These are phyloP conservation scores for Lentinula guzmanii DNA, from an alignment of 768 basidiomycete species.

Conservation along the genomic window DNA sequence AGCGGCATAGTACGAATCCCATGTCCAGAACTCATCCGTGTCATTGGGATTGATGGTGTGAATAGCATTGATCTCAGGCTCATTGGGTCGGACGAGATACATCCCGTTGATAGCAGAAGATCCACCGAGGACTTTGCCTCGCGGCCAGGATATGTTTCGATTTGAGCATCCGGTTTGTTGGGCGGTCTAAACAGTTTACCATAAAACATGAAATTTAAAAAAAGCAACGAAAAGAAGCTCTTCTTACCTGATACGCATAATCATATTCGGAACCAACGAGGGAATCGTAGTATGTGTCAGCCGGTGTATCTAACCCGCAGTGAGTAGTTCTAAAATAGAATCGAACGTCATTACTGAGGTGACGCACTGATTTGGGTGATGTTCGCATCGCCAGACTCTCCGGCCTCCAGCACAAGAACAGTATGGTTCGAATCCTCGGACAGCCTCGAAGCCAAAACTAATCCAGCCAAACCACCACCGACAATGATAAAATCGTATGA, in stretches of 20 bases:
- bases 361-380: constrained; percentile 2
- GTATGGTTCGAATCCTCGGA: constrained; percentile 1
- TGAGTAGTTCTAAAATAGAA: background rate
- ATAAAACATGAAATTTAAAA: too few species aligned
- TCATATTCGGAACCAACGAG: constrained; percentile 43
- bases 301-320: constrained; percentile 37
- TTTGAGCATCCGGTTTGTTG: constrained; percentile 38
- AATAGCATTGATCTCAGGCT: constrained; percentile 40
- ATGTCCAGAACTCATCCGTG: constrained; percentile 31
- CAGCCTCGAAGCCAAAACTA: background rate
- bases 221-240: background rate
- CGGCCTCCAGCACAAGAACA: constrained; percentile 1
- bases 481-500: constrained; percentile 7
- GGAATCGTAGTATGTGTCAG: constrained; percentile 45
- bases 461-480: background rate
- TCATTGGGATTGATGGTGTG: constrained; percentile 26
- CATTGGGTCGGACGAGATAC: constrained; percentile 53
- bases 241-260: constrained; percentile 37
- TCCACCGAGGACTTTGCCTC: constrained; percentile 67
- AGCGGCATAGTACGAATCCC: constrained; percentile 33
- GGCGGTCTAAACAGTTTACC: constrained; percentile 20
- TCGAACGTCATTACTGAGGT: background rate
- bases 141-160: constrained; percentile 46
- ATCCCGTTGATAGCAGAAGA: constrained; percentile 67
- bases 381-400: constrained; percentile 1